phyloP scores from a whole-genome alignment of 1,284 basidiomycete species.

The Cystobasidium slooffiae region DNA sequence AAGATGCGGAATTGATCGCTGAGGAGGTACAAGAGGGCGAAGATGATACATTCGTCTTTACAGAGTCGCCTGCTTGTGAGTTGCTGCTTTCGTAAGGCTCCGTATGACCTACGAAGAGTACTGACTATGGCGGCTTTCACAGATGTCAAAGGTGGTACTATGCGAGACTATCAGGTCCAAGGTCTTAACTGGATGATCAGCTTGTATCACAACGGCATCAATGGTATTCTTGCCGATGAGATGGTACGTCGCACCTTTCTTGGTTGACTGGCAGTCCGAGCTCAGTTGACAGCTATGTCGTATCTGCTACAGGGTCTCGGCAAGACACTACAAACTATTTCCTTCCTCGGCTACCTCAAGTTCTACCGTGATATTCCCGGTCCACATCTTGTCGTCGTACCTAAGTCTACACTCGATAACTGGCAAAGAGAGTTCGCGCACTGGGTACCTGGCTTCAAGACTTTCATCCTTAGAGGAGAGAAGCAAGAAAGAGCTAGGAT shows the following conservation, averaged over 20 bases:
- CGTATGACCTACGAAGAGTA: conserved; percentile 23
- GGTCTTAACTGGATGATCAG: conserved; percentile 98
- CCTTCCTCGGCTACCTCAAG: conserved; percentile 93
- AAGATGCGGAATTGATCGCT: conserved; percentile 91
- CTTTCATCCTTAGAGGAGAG: conserved; percentile 79
- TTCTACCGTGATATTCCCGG: conserved; percentile 77
- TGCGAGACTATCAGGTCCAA: conserved; percentile 94
- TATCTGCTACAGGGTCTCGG: conserved; percentile 77
- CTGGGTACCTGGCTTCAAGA: conserved; percentile 90
- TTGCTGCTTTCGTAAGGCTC: conserved; percentile 49
- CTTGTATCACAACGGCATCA: conserved; percentile 87
- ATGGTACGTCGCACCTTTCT: conserved; percentile 67
- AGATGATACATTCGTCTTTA: conserved; percentile 87
- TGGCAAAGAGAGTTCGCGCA: conserved; percentile 91
- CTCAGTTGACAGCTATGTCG: not conserved
- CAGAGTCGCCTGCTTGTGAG: conserved; percentile 86
- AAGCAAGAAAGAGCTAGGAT: conserved; percentile 75
- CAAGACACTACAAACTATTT: conserved; percentile 97
- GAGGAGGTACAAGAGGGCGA: conserved; percentile 68
- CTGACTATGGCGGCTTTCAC: conserved; percentile 13
- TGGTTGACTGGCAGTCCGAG: not conserved
- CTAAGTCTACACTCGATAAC: conserved; percentile 96
- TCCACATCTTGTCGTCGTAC: conserved; percentile 93
- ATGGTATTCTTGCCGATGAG: conserved; percentile 91
- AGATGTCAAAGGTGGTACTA: conserved; percentile 83